Conservation (phyloP, 768 basidiomycete species). For the Hypholoma fasciculare region DNA sequence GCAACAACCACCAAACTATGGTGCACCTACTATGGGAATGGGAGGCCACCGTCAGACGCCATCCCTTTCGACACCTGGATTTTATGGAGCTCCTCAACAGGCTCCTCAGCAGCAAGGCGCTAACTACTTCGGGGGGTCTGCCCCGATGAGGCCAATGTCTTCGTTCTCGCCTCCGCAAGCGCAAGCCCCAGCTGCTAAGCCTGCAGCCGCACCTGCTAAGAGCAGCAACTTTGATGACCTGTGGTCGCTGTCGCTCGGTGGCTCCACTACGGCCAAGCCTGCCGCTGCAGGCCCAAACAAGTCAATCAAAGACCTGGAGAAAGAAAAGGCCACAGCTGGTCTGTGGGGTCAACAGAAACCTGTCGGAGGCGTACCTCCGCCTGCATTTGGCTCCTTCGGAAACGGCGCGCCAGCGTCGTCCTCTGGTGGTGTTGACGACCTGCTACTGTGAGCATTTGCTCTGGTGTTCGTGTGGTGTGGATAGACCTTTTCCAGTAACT, state of each 20-base stretch:
- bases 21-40: constrained; percentile 24
- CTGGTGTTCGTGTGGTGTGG: background rate
- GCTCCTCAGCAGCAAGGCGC: constrained; percentile 6
- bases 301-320: constrained; percentile 87
- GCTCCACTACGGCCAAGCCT: constrained; percentile 36
- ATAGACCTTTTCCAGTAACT: constrained; percentile 2
- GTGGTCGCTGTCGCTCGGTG: constrained; percentile 80
- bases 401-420: constrained; percentile 22
- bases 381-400: constrained; percentile 29
- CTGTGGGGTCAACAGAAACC: constrained; percentile 64
- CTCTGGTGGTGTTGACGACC: constrained; percentile 25
- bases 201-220: constrained; percentile 34
- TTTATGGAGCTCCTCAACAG: constrained; percentile 27
- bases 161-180: constrained; percentile 16
- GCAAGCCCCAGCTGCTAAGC: constrained; percentile 29
- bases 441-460: constrained; percentile 18
- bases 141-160: constrained; percentile 33
- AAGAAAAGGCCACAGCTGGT: constrained; percentile 78
- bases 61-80: constrained; percentile 33
- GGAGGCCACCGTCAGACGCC: constrained; percentile 34
- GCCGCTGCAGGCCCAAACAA: constrained; percentile 44
- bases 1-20: constrained; percentile 21
- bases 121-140: constrained; percentile 29
- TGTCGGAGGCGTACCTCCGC: constrained; percentile 13
- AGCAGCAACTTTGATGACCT: constrained; percentile 78